Evolutionary conservation across 306 rosid genomes (phyloP), one percentile per base, ranked within the genome.

Genomic region (Macrotyloma uniflorum): DNA sequence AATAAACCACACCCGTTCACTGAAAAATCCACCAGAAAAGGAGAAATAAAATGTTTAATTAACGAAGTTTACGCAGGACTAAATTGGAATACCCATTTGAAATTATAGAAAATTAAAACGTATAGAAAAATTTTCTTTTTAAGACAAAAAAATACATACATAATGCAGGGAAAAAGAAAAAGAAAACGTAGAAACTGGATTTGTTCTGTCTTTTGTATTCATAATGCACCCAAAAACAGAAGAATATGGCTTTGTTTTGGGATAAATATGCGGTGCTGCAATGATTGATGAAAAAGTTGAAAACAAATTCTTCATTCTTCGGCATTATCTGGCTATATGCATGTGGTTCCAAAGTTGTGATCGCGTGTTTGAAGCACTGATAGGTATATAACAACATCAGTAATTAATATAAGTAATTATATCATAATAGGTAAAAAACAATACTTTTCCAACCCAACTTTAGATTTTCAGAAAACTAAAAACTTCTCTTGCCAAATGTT

Each of bases 211-310:
- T 26, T 26, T 26, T 26, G 2, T 26, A 26, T 26, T 26, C 28
- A 26, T 26, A 26, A 26, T 26, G 2, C 28, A 26, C 28, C 28
- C 1, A 26, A 26, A 26, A 26, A 26, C 2, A 26, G n/a, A n/a
- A 8, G 42, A 68, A 45, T 45, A 24, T 26, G 11, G 40, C 58
- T 23, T 16, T 16, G 58, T 45, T 68, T 68, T 45, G 16, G 58
- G 74, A 45, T 68, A 45, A 22, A 45, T 24, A 68, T 45, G 57
- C 40, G 40, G 24, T 45, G 23, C 20, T 23, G 23, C 40, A 45
- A 63, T 63, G 18, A 63, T 63, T 63, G 66, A 15, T 61, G 66
- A 61, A 30, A 61, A 28, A 30, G 68, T 32, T 63, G 46, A n/a
- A 63, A n/a, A n/a, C 9, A 63, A 40, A 7, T 30, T 16, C 7